Evolutionary conservation across 805 yeast genomes (phyloP).

Genomic region (Schizosaccharomyces osmophilus): DNA sequence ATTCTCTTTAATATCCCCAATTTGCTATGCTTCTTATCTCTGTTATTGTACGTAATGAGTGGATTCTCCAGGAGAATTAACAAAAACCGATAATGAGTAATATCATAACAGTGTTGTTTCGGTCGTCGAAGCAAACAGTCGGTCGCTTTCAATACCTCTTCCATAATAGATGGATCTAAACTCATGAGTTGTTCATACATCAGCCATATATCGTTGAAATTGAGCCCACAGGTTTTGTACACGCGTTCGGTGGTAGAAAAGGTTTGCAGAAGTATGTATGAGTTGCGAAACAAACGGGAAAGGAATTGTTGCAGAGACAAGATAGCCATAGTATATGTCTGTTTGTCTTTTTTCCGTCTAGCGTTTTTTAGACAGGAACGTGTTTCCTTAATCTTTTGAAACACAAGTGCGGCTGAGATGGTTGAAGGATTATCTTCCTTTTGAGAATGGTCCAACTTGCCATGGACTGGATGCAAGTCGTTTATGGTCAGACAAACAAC

Average conservation of each 20-base stretch:
- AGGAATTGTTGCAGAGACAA: neutral
- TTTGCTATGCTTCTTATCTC: neutral
- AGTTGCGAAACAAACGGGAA: neutral
- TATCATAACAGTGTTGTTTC: slow-evolving; percentile 16
- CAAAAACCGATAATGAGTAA: slow-evolving; percentile 30
- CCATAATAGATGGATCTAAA: slow-evolving; percentile 22
- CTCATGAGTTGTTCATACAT: slow-evolving; percentile 23
- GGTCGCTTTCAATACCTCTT: slow-evolving; percentile 25
- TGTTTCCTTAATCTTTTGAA: slow-evolving; percentile 7
- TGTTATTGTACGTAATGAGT: slow-evolving; percentile 4
- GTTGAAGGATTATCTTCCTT: slow-evolving; percentile 27
- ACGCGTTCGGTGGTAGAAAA: slow-evolving; percentile 10
- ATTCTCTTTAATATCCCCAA: slow-evolving; percentile 1
- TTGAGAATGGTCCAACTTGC: neutral
- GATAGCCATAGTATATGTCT: neutral
- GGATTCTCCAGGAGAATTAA: slow-evolving; percentile 51
- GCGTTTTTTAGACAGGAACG: too few relatives aligned
- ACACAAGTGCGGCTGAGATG: slow-evolving; percentile 16
- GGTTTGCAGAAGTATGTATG: neutral
- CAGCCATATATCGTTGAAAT: slow-evolving; percentile 23
- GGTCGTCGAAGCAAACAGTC: slow-evolving; percentile 30
- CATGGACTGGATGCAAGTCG: slow-evolving; percentile 6
- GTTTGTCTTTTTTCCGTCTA: too few relatives aligned
- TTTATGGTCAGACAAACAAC: slow-evolving; percentile 23
- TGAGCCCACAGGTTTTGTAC: slow-evolving; percentile 25